phyloP scores from a whole-genome alignment of 2,329 filamentous ascomycete genomes.

The Aspergillus sp. region DNA sequence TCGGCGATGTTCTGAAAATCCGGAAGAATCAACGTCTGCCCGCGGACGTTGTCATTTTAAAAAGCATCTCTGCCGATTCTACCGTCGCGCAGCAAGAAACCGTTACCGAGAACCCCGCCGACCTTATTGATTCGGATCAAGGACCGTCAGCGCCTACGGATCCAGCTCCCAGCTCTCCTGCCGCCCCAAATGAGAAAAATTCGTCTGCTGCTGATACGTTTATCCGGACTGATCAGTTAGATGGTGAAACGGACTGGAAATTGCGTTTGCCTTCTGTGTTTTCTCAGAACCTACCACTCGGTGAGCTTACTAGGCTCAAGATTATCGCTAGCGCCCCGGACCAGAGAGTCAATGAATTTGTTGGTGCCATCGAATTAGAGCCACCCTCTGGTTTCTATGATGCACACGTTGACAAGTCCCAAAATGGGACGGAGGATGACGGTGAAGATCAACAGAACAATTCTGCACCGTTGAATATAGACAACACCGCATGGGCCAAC shows the following conservation, averaged over 20 bases:
- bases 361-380: slow-evolving; percentile 75
- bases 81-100: slow-evolving; percentile 18
- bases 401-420: slow-evolving; percentile 33
- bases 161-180: slow-evolving; percentile 9
- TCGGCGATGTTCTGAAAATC: slow-evolving; percentile 92
- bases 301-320: slow-evolving; percentile 59
- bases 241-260: slow-evolving; percentile 99
- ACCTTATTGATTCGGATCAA: slow-evolving; percentile 20
- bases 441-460: slow-evolving; percentile 30
- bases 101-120: slow-evolving; percentile 14
- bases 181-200: slow-evolving; percentile 21
- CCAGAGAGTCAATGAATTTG: slow-evolving; percentile 88
- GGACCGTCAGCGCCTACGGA: slow-evolving; percentile 11
- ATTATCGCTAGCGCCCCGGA: slow-evolving; percentile 86
- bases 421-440: slow-evolving; percentile 11
- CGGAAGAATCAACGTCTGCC: slow-evolving; percentile 88
- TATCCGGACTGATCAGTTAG: slow-evolving; percentile 92
- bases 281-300: slow-evolving; percentile 67
- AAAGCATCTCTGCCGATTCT: slow-evolving; percentile 61
- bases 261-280: slow-evolving; percentile 78
- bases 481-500: slow-evolving; percentile 98
- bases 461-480: slow-evolving; percentile 74
- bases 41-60: slow-evolving; percentile 87
- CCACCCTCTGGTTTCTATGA: slow-evolving; percentile 47
- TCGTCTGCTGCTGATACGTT: slow-evolving; percentile 65